Evolutionary conservation across 2,329 filamentous ascomycete species (phyloP), one percentile per base, ranked within the genome.

Genomic region (Cordyceps tenuipes): DNA sequence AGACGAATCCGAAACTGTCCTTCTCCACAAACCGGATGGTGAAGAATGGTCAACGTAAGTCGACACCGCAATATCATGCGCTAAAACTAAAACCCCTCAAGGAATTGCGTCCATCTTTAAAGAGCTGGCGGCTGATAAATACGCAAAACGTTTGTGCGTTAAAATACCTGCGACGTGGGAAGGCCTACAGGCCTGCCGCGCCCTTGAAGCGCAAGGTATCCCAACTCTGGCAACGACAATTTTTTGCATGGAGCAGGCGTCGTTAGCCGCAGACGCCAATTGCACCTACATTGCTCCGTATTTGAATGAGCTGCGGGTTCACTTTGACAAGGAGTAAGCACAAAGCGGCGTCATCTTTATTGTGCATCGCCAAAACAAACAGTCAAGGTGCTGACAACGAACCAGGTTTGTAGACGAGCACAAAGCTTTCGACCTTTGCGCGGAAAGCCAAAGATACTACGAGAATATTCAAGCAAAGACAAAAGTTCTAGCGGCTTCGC

Each of bases 281-380:
- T 87, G 83, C 64, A 78, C 78, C 0, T 87, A 86, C 65, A 82
- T 88, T 48, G 82, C 84, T 0, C 85, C 85, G 0, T 88, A 86
- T 63, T 81, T 87, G 34, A 86, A 87, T 66, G 83, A 87, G 64
- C 72, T 88, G 46, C 81, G 79, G 63, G 84, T 85, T 5, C 83
- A 87, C 65, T 82, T 86, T 60, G 79, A 83, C 47, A 66, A 72
- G 13, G 73, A 69, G 76, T 82, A 68, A 64, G 71, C 67, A 3
- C 48, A 47, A n/a, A 48, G 15, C 31, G 8, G 26, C 15, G n/a
- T 3, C 4, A 26, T 50, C 21, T 26, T 53, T 34, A 34, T 46
- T n/a, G 10, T 21, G 23, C 17, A n/a, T 21, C 48, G 21, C n/a
- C 26, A 26, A 48, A 23, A 5, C 19, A 13, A 2, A 44, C 43